Conservation (phyloP, 192 early-diverging fungal species). For the Phycomyces blakesleeanus region DNA sequence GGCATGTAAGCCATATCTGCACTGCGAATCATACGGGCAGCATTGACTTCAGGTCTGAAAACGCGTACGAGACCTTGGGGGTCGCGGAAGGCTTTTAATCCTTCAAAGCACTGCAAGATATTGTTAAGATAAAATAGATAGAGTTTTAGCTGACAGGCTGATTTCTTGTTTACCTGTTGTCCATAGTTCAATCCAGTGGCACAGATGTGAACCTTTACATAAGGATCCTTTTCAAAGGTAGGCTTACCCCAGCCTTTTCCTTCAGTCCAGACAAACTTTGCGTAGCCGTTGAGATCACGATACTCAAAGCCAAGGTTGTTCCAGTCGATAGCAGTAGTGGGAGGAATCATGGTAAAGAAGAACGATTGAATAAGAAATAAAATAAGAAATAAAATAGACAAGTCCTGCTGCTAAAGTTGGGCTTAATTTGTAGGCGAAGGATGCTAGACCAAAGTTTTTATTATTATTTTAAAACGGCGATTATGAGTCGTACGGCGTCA, state of each 20-base stretch:
- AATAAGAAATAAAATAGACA: too few relatives aligned
- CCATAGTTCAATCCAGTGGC: conserved; percentile 71
- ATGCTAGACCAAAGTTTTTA: too few relatives aligned
- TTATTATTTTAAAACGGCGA: too few relatives aligned
- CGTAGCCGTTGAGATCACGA: conserved; percentile 57
- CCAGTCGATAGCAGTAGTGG: conserved; percentile 56
- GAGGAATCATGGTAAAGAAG: conserved; percentile 12
- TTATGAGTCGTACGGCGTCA: too few relatives aligned
- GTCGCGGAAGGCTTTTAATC: conserved; percentile 74
- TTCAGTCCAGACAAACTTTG: conserved; percentile 59
- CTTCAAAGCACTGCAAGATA: conserved; percentile 71
- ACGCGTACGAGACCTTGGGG: conserved; percentile 64
- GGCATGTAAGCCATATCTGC: conserved; percentile 60
- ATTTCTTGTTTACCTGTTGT: conserved; percentile 48
- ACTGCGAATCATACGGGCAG: conserved; percentile 51
- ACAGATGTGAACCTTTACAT: conserved; percentile 61
- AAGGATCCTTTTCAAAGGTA: conserved; percentile 47
- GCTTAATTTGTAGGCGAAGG: too few relatives aligned
- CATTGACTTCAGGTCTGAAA: conserved; percentile 71
- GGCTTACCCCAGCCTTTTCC: conserved; percentile 59
- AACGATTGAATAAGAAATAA: too few relatives aligned
- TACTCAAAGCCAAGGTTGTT: conserved; percentile 63
- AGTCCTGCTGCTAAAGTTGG: too few relatives aligned
- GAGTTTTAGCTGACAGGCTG: not conserved
- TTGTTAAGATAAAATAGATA: too few relatives aligned